Percentiles rank a stretch among this genome's conserved stretches.
phyloP scores from a whole-genome alignment of 495 filamentous ascomycete species.

The Geopyxis carbonaria region DNA sequence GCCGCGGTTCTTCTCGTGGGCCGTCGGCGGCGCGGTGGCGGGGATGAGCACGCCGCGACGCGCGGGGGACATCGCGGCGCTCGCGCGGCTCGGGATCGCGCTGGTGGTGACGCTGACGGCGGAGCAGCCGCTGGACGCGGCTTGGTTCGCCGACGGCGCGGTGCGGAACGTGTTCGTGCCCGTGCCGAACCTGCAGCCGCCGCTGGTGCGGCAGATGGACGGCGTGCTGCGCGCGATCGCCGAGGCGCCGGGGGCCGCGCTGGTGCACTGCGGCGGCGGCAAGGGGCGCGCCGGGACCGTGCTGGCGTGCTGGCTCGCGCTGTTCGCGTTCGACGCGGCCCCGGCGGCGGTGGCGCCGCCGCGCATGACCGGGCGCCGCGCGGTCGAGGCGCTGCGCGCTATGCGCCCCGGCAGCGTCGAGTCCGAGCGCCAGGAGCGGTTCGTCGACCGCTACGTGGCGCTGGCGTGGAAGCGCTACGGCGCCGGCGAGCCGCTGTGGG shows the following conservation, averaged over 20 bases:
- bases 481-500: slow-evolving; percentile 3
- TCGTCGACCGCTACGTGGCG: slow-evolving; percentile 9
- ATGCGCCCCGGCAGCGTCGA: slow-evolving; percentile 11
- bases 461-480: slow-evolving; percentile 12
- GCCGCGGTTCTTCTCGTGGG: slow-evolving; percentile 18
- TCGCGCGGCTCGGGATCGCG: slow-evolving; percentile 7
- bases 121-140: slow-evolving; percentile 7
- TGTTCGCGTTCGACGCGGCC: slow-evolving; percentile 7
- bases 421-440: slow-evolving; percentile 11
- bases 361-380: not conserved
- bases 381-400: slow-evolving; percentile 3
- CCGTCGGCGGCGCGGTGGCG: slow-evolving; percentile 7
- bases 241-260: slow-evolving; percentile 7
- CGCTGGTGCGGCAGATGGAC: slow-evolving; percentile 10
- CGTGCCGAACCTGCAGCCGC: slow-evolving; percentile 9
- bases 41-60: slow-evolving; percentile 11
- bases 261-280: slow-evolving; percentile 17
- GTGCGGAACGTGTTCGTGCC: slow-evolving; percentile 9
- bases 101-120: slow-evolving; percentile 13
- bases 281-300: slow-evolving; percentile 16
- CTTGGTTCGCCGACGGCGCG: slow-evolving; percentile 8
- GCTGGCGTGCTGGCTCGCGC: slow-evolving; percentile 11
- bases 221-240: slow-evolving; percentile 4
- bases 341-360: not conserved
- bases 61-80: slow-evolving; percentile 3